Evolutionary conservation across 805 yeast species (phyloP), one percentile per base, ranked within the genome.

Genomic region (Candida orba): DNA sequence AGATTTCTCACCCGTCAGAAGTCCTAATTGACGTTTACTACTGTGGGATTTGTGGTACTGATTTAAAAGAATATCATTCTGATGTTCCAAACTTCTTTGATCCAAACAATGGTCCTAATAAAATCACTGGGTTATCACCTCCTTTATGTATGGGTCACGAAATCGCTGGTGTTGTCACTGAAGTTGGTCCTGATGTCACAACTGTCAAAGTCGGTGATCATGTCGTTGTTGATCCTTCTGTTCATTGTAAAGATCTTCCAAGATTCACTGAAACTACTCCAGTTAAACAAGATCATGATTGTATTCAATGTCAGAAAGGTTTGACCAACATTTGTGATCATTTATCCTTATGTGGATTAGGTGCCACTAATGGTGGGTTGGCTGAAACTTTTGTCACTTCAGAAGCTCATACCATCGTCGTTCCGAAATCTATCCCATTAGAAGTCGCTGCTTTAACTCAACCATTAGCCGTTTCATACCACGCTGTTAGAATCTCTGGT

Each of bases 11-110:
- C 20, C 59, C 61, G 6, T 65, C 66, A 30, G 77, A 73, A 39
- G 60, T 73, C n/a, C 59, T 71, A 13, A 52, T 74, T 24, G 71
- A 67, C 20, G 66, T 73, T n/a, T 54, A 65, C 9, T 75, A 66
- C 56, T 76, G 83, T 53, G 85, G 85, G 7, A 77, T 79, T 36
- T 79, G 85, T 53, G 84, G 84, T 24, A 69, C 80, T 1, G 84
- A 78, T 56, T 60, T 78, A 34, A 81, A 77, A 51, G 79, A 81
- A 57, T 78, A 67, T 51, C 51, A 63, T 48, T 56, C 68, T 24
- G 77, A 72, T 24, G 82, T 81, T 1, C 84, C 86, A 9, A 75
- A 76, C 43, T 78, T 80, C 56, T 76, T 77, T 61, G 71, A 68
- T 5, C 58, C 64, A 44, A 63, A 59, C 33, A 69, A 70, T 23